Conservation (phyloP, 306 rosid genomes). For the Styphnolobium japonicum region DNA sequence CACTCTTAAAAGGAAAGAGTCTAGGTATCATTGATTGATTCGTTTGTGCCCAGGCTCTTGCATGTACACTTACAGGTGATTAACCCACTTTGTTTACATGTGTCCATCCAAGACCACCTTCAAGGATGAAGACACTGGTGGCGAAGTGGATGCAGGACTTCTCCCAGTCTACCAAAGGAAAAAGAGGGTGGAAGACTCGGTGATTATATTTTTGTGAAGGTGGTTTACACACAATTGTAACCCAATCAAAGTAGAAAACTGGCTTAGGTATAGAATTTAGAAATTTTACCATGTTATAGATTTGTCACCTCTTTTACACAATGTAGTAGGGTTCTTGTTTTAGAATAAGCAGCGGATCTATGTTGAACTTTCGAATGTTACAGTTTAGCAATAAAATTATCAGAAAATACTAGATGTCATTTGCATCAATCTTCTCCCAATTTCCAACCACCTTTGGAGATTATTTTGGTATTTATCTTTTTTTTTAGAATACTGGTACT, state of each 20-base stretch:
- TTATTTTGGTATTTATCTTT: too few relatives aligned
- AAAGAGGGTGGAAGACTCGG: neutral
- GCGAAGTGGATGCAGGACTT: slow-evolving; percentile 25
- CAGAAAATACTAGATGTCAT: too few relatives aligned
- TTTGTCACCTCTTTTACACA: slow-evolving; percentile 19
- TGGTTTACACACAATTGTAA: slow-evolving; percentile 30
- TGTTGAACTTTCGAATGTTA: slow-evolving; percentile 22
- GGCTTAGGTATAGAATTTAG: slow-evolving; percentile 43
- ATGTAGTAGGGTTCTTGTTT: slow-evolving; percentile 27
- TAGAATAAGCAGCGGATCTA: slow-evolving; percentile 20
- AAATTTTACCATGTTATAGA: slow-evolving; percentile 26
- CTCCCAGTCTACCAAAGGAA: neutral
- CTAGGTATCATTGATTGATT: neutral
- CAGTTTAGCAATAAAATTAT: slow-evolving; percentile 36
- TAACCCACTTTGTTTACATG: neutral
- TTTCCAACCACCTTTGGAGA: too few relatives aligned
- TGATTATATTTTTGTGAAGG: neutral
- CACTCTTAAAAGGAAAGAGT: slow-evolving; percentile 1
- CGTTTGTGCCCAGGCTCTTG: slow-evolving; percentile 17
- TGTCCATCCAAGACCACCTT: neutral
- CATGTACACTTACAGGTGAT: slow-evolving; percentile 29
- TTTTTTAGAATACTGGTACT: too few relatives aligned
- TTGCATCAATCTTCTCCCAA: neutral
- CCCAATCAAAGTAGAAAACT: slow-evolving; percentile 22
- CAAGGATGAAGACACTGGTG: slow-evolving; percentile 12